phyloP scores from a whole-genome alignment of 768 basidiomycete genomes.

The Trametes maxima region DNA sequence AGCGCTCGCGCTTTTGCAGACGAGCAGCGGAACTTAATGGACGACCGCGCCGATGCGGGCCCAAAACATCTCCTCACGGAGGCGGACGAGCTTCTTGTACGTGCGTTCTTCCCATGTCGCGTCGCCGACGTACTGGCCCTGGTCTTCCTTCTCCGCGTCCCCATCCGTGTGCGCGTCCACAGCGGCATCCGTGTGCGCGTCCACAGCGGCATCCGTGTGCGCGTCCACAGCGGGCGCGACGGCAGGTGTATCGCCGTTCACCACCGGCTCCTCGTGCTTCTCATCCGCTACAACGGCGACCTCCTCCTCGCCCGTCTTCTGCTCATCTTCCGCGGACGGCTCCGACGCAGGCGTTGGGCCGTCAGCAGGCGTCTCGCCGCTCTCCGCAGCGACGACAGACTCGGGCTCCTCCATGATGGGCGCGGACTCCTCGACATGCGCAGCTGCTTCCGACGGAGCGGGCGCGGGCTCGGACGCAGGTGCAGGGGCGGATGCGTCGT shows the following conservation, averaged over 20 bases:
- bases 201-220: not conserved
- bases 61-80: slow-evolving; percentile 88
- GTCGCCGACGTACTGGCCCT: slow-evolving; percentile 58
- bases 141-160: slow-evolving; percentile 32
- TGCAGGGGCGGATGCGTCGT: not conserved
- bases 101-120: slow-evolving; percentile 84
- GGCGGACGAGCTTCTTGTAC: slow-evolving; percentile 74
- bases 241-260: not conserved
- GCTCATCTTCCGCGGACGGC: not conserved
- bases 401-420: slow-evolving; percentile 15
- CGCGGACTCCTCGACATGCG: not conserved
- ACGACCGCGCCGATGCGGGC: slow-evolving; percentile 62
- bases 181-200: not conserved
- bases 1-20: too few species aligned
- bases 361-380: not conserved
- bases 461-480: not conserved
- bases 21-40: not conserved
- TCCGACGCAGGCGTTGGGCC: not conserved
- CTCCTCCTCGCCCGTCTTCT: not conserved
- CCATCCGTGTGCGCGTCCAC: not conserved
- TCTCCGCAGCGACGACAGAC: not conserved
- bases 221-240: not conserved
- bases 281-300: not conserved
- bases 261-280: not conserved
- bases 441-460: not conserved